Conservation (phyloP, 208 protist genomes). For the Acanthamoeba healyi region DNA sequence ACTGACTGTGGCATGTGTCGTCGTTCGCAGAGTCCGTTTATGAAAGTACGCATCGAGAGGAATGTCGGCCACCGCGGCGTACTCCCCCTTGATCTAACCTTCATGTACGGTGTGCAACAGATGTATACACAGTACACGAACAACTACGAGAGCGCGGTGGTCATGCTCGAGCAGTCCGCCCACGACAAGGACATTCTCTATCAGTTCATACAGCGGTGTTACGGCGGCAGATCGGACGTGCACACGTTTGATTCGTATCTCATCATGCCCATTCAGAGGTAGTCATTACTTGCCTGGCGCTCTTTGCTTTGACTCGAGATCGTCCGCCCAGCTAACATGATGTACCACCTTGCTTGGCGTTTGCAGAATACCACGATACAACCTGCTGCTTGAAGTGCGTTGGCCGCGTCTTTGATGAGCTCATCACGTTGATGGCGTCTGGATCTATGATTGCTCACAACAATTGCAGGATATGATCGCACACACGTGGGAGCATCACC, state of each 20-base stretch:
- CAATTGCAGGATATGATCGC: conserved; percentile 55
- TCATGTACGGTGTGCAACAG: too few species aligned
- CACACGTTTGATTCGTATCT: conserved; percentile 42
- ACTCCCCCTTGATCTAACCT: too few species aligned
- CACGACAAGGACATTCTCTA: conserved; percentile 41
- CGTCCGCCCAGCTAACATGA: too few species aligned
- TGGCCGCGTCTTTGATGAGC: background rate
- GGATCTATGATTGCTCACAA: too few species aligned
- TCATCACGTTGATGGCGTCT: background rate
- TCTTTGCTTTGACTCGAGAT: background rate
- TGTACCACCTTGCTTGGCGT: too few species aligned
- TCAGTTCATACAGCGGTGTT: conserved; percentile 61
- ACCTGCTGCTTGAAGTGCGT: conserved; percentile 40
- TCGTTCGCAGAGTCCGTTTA: conserved; percentile 52
- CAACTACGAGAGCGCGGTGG: conserved; percentile 63
- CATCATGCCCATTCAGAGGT: conserved; percentile 68
- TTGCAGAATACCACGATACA: conserved; percentile 61
- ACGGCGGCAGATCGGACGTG: background rate
- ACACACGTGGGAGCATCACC: conserved; percentile 66
- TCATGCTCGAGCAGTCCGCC: conserved; percentile 67
- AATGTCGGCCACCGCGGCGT: too few species aligned
- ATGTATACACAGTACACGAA: conserved; percentile 76
- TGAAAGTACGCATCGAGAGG: too few species aligned
- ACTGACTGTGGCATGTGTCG: background rate
- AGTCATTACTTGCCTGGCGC: background rate